phyloP scores from a whole-genome alignment of 2,329 filamentous ascomycete species.

The Colletotrichum destructivum region DNA sequence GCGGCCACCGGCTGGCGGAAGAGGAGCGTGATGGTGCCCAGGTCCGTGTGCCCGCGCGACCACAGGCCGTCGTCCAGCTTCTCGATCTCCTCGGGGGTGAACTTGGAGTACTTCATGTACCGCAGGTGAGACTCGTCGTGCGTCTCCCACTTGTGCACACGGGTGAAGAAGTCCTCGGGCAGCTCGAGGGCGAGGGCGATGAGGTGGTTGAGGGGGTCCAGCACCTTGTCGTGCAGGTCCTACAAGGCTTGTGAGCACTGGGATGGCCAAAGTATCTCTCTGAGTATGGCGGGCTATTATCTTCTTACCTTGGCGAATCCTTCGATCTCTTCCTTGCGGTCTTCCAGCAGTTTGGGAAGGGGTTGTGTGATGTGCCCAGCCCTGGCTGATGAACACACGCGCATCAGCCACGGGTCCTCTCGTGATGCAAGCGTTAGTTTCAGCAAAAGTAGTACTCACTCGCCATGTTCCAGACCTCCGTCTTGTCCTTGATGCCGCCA shows the following conservation, averaged over 20 bases:
- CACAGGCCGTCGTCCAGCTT: conserved; percentile 60
- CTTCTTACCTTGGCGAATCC: conserved; percentile 61
- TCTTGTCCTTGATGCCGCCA: conserved; percentile 58
- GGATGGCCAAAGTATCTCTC: background rate
- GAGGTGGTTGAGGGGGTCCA: conserved; percentile 70
- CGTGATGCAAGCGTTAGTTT: background rate
- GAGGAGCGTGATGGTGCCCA: conserved; percentile 69
- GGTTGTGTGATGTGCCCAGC: conserved; percentile 51
- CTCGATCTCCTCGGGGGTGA: conserved; percentile 63
- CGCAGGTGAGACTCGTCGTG: conserved; percentile 73
- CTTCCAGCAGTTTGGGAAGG: conserved; percentile 60
- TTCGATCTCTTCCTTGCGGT: conserved; percentile 70
- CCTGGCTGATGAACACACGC: conserved; percentile 43
- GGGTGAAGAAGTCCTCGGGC: conserved; percentile 70
- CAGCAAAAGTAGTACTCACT: conserved; percentile 45
- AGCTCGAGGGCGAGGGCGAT: conserved; percentile 75
- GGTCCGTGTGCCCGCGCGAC: conserved; percentile 68
- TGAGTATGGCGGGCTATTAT: background rate
- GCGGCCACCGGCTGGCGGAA: conserved; percentile 73
- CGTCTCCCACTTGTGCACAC: conserved; percentile 68
- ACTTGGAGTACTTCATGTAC: conserved; percentile 72
- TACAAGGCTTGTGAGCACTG: background rate
- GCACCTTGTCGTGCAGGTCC: conserved; percentile 65
- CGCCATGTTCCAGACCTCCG: conserved; percentile 57
- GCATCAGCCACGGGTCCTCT: background rate